These are phyloP conservation scores for Casaregolazyma suthepensis DNA, from an alignment of 1,139 yeast genomes.

Conservation along the genomic window DNA sequence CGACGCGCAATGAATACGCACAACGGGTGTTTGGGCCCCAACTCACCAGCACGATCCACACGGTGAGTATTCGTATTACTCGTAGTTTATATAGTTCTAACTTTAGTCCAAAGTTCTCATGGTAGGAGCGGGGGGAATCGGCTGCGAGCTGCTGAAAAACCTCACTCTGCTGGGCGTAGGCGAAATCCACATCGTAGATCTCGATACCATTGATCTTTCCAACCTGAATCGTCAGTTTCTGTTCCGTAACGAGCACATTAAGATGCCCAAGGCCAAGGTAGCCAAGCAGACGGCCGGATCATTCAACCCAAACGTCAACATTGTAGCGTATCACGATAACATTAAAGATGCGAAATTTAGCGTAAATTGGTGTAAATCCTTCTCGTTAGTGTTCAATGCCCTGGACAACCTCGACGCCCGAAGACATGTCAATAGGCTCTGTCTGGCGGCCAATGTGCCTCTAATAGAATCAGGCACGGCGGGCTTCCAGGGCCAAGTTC, in stretches of 20 bases:
- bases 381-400: conserved; percentile 80
- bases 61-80: not conserved
- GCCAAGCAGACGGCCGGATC: conserved; percentile 75
- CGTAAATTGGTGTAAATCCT: conserved; percentile 72
- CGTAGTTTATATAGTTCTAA: not conserved
- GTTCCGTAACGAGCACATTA: conserved; percentile 80
- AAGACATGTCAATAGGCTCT: conserved; percentile 77
- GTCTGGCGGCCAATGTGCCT: conserved; percentile 66
- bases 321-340: conserved; percentile 81
- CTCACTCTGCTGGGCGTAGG: conserved; percentile 78
- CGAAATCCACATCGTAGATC: conserved; percentile 84
- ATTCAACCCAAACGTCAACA: conserved; percentile 68
- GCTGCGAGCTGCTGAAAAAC: conserved; percentile 89
- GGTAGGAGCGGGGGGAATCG: conserved; percentile 99
- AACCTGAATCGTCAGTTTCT: conserved; percentile 91
- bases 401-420: conserved; percentile 92
- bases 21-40: conserved; percentile 2
- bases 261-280: conserved; percentile 71
- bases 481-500: conserved; percentile 89
- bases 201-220: conserved; percentile 88
- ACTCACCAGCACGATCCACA: conserved; percentile 2
- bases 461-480: conserved; percentile 93
- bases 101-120: conserved; percentile 47
- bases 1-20: not conserved
- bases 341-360: conserved; percentile 79